Base-by-base conservation (phyloP, 2,329 filamentous ascomycete genomes). In the Plenodomus biglobosus region DNA sequence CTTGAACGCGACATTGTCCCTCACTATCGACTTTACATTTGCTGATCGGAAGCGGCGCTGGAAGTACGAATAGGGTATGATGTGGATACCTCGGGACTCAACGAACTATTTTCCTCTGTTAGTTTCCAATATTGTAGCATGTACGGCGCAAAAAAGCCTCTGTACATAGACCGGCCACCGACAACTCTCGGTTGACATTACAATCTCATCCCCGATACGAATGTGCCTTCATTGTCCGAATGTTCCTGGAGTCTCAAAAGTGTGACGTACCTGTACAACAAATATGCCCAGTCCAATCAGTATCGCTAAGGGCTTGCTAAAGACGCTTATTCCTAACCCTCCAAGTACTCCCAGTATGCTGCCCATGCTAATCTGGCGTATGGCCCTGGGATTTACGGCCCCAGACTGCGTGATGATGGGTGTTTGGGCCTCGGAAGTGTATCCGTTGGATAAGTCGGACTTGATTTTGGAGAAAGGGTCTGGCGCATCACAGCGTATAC, bases 281-380 rank as follows among this genome's bases (percentile, higher is more conserved):
- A 88, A 75, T 19, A 88, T 80, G 8, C 84, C 71, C 11, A 89
- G 63, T 0, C 87, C 87, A 17, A 87, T 73, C 17, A 92, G 68
- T 15, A 91, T 62, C 1, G 86, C 85, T 40, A 92, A 73, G 1
- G 85, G 83, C 64, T 83, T 83, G 8, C 86, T 90, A 68, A 92
- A 90, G 15, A 86, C 75, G 49, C 84, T 84, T 20, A 91, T 78
- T 0, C 85, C 73, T 24, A 92, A 61, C 1, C 87, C 87, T 2
- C 79, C 72, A 8, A 71, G 37, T 24, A 71, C 58, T 3, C 66
- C 77, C 22, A 76, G 54, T 50, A 79, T 75, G 49, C 75, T 78
- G 3, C 77, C 77, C 44, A 72, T 59, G 42, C 73, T 76, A 38
- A 79, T 60, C 56, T 80, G 76, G 42, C 72, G 65, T 20, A 78